phyloP scores from a whole-genome alignment of 768 basidiomycete species.

The Polyporus arcularius region DNA sequence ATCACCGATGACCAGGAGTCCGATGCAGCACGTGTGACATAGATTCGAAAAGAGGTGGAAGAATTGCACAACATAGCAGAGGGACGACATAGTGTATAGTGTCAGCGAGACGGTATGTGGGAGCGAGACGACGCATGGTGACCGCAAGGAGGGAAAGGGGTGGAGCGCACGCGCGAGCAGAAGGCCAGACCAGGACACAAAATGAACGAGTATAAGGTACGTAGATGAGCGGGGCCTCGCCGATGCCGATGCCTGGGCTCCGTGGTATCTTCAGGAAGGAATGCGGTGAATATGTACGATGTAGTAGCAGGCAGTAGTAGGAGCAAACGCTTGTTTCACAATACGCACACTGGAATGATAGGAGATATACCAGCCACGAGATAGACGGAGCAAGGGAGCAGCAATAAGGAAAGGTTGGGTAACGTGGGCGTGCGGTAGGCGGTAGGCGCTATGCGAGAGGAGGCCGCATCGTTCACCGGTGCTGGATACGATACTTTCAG shows the following conservation, averaged over 20 bases:
- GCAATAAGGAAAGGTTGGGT: not conserved
- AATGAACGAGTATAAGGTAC: constrained; percentile 14
- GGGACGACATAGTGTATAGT: not conserved
- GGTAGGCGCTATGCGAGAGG: not conserved
- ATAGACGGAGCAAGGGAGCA: constrained; percentile 5
- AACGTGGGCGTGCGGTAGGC: not conserved
- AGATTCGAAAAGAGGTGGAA: constrained; percentile 6
- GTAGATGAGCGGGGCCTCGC: constrained; percentile 5
- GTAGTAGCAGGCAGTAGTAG: constrained; percentile 9
- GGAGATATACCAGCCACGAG: not conserved
- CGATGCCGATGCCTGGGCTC: not conserved
- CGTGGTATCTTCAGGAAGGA: constrained; percentile 20
- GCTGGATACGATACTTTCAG: constrained; percentile 23
- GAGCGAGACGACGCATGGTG: not conserved
- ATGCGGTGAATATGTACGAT: constrained; percentile 15
- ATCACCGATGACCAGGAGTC: not conserved
- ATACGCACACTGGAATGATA: not conserved
- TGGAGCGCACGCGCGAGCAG: not conserved
- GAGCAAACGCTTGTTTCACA: constrained; percentile 2
- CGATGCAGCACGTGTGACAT: constrained; percentile 12
- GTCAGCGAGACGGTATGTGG: not conserved
- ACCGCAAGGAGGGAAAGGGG: not conserved
- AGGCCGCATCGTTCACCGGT: constrained; percentile 14
- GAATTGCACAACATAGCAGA: constrained; percentile 16
- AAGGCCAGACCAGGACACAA: not conserved